A percentile compares a stretch with the other conserved stretches of the same genome.
Evolutionary conservation across 192 early-diverging fungal species (phyloP).

Genomic region (Thamnidium elegans): DNA sequence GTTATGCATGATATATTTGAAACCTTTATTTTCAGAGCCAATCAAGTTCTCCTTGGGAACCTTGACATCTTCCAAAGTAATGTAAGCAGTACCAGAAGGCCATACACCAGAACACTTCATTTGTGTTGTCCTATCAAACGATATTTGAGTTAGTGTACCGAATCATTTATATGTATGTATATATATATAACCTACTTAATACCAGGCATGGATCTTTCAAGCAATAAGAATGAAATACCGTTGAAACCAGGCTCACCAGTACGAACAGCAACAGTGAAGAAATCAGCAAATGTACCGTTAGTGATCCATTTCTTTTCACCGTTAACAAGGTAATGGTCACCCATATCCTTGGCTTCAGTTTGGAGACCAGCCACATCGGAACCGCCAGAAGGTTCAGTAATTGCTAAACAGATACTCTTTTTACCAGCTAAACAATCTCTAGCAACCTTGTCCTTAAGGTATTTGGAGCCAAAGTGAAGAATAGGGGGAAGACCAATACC

Average conservation of each 20-base stretch:
- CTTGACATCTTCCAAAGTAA: conserved; percentile 83
- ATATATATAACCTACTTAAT: conserved; percentile 46
- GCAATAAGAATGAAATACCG: conserved; percentile 72
- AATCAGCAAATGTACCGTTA: conserved; percentile 79
- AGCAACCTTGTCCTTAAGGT: conserved; percentile 66
- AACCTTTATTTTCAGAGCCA: conserved; percentile 82
- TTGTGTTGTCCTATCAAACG: conserved; percentile 52
- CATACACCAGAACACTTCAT: conserved; percentile 84
- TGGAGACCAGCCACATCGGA: conserved; percentile 74
- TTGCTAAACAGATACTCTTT: conserved; percentile 78
- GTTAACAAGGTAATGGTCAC: conserved; percentile 74
- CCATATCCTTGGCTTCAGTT: conserved; percentile 67
- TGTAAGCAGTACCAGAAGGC: conserved; percentile 72
- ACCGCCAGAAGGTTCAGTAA: conserved; percentile 72
- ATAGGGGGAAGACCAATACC: conserved; percentile 77
- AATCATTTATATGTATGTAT: no score
- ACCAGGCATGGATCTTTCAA: conserved; percentile 70
- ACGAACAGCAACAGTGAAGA: conserved; percentile 77
- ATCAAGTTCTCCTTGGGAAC: conserved; percentile 83
- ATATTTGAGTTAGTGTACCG: no score
- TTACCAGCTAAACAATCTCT: conserved; percentile 60
- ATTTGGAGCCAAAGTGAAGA: conserved; percentile 64
- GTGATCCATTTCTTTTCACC: conserved; percentile 87
- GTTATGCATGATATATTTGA: conserved; percentile 62
- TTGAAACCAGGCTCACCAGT: conserved; percentile 78